These are phyloP conservation scores for Pseudocercospora pini-densiflorae DNA, from an alignment of 2,329 filamentous ascomycete species.

Conservation along the genomic window DNA sequence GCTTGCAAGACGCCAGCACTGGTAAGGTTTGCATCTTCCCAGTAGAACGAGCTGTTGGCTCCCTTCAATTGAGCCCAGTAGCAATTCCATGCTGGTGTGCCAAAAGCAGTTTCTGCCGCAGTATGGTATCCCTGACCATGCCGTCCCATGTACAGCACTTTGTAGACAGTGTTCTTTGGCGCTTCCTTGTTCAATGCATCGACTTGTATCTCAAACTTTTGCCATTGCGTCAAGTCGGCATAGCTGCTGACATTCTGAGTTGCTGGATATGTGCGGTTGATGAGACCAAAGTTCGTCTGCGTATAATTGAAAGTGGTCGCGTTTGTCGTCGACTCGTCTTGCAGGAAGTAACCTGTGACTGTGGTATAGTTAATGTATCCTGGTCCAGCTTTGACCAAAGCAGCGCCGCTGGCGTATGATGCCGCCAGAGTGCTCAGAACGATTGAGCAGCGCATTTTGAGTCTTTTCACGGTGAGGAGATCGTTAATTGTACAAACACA, in stretches of 20 bases:
- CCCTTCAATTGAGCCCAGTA: conserved; percentile 69
- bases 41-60: conserved; percentile 62
- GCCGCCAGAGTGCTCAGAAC: conserved; percentile 14
- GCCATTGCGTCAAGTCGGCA: conserved; percentile 64
- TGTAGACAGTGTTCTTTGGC: conserved; percentile 63
- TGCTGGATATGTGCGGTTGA: conserved; percentile 65
- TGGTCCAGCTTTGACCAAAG: conserved; percentile 17
- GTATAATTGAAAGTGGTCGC: conserved; percentile 66
- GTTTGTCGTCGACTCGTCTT: conserved; percentile 63
- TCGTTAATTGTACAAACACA: not conserved
- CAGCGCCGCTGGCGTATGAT: conserved; percentile 16
- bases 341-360: conserved; percentile 66
- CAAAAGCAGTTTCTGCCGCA: conserved; percentile 67
- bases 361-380: conserved; percentile 63
- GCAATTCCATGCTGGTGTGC: conserved; percentile 69
- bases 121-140: conserved; percentile 72
- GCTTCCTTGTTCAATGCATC: conserved; percentile 58
- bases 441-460: conserved; percentile 15
- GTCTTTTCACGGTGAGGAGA: not conserved
- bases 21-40: conserved; percentile 68
- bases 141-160: conserved; percentile 70
- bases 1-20: conserved; percentile 62
- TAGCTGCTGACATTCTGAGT: conserved; percentile 45
- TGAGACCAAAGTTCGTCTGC: conserved; percentile 66
- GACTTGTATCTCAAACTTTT: conserved; percentile 65